Conservation (phyloP, 768 basidiomycete genomes). For the Kwoniella heveanensis region DNA sequence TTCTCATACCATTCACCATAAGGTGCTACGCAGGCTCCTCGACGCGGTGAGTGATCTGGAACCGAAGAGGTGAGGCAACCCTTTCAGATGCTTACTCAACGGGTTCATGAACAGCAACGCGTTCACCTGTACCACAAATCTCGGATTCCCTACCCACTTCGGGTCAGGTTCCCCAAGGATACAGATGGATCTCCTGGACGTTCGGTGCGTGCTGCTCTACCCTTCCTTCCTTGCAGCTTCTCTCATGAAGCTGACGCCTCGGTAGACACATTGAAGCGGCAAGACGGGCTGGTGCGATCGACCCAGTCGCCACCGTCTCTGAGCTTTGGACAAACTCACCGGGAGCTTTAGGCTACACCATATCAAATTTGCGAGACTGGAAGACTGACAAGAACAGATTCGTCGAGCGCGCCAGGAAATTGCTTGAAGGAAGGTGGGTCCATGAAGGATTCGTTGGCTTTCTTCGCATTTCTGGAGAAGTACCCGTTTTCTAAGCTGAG, state of each 20-base stretch:
- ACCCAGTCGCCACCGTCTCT: neutral
- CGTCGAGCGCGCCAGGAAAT: too few relatives aligned
- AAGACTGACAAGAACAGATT: neutral
- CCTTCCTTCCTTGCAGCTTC: neutral
- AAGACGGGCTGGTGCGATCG: neutral
- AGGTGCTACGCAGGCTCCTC: neutral
- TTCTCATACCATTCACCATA: neutral
- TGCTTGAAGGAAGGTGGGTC: neutral
- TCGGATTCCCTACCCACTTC: neutral
- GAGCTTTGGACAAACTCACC: neutral
- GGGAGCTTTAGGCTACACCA: neutral
- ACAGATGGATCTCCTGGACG: constrained; percentile 3
- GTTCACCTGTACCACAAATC: neutral
- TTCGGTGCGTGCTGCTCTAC: neutral
- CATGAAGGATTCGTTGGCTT: too few relatives aligned
- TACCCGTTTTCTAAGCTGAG: neutral
- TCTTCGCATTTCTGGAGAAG: neutral
- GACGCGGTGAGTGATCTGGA: neutral
- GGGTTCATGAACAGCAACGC: too few relatives aligned
- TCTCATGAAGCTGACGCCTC: too few relatives aligned
- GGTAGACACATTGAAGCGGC: constrained; percentile 5
- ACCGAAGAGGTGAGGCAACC: too few relatives aligned
- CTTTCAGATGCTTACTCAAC: neutral
- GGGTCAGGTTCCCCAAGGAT: constrained; percentile 1
- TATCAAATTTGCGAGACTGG: neutral